Base-by-base conservation (phyloP, 768 basidiomycete species). In the Termitomyces sp. region DNA sequence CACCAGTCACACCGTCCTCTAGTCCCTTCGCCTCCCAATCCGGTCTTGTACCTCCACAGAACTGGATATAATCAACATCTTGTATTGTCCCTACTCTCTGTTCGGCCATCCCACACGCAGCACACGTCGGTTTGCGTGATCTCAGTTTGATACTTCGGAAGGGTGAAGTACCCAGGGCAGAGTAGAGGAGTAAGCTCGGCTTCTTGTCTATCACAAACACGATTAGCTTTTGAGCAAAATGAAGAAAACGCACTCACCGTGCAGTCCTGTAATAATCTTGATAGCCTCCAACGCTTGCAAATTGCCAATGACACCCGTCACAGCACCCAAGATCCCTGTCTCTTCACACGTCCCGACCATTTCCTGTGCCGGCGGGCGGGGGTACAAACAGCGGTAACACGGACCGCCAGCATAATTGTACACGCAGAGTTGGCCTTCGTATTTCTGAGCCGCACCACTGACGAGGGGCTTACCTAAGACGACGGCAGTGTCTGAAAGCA, bases 361-460 rank as follows among this genome's bases (percentile, higher is more conserved):
- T 54, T 83, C 83, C 20, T 75, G 78, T 4, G 84, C 78, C 1
- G 94, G 85, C 2, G 93, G 85, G 53, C 78, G 82, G 0, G 96
- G 95, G 70, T 94, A 98, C 44, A 98, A 71, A 69, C 97, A 98
- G 16, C 97, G 82, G 71, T 96, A 98, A 71, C 97, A 99, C 0
- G 94, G 95, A 1, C 93, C 87, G 29, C 81, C 72, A 20, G 74
- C 83, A 4, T 86, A 71, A 66, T 92, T 91, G 69, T 91, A 94
- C 15, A 82, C 75, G 65, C 83, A 87, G 5, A 94, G 77, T 68
- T 93, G 92, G 0, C 92, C 92, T 59, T 92, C 90, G 63, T 81
- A 88, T 64, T 83, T 83, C 66, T 92, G 92, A 0, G 97, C 97
- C 1, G 95, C 97, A 8, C 96, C 62, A n/a, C 57, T 58, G 49